Conservation (phyloP, 345 rosid genomes). For the Euclidium syriacum region DNA sequence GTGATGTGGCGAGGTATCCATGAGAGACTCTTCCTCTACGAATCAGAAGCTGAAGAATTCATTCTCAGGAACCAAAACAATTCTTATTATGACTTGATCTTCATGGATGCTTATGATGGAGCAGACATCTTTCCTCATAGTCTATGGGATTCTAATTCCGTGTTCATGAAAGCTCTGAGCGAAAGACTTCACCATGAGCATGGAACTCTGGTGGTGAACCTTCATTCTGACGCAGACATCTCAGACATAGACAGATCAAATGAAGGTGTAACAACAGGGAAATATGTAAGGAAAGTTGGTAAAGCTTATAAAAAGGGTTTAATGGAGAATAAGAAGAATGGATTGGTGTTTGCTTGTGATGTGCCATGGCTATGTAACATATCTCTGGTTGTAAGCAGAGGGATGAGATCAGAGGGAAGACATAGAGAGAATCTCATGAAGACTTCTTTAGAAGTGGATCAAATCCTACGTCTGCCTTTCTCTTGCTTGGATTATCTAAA, state of each 20-base stretch:
- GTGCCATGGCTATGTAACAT: constrained; percentile 82
- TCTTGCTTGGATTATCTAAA: constrained; percentile 59
- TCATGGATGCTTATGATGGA: constrained; percentile 92
- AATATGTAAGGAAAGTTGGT: constrained; percentile 50
- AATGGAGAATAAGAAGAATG: constrained; percentile 32
- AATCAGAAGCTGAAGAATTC: constrained; percentile 76
- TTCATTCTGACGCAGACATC: constrained; percentile 60
- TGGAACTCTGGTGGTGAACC: constrained; percentile 86
- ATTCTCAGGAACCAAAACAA: constrained; percentile 33
- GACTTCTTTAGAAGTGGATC: constrained; percentile 51
- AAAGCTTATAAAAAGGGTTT: constrained; percentile 55
- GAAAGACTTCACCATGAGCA: constrained; percentile 55
- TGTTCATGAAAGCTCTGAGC: constrained; percentile 57
- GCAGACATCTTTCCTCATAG: constrained; percentile 81
- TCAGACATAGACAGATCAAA: constrained; percentile 18
- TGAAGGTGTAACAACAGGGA: constrained; percentile 38
- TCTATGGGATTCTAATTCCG: constrained; percentile 70
- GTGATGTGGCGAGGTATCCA: constrained; percentile 80
- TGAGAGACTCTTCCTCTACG: constrained; percentile 72
- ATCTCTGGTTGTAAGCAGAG: constrained; percentile 69
- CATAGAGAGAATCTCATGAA: constrained; percentile 40
- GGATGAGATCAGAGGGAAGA: constrained; percentile 28
- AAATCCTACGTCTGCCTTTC: constrained; percentile 53
- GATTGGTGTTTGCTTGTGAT: constrained; percentile 47
- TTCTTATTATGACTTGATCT: constrained; percentile 65